Evolutionary conservation across 805 yeast species (phyloP).

Genomic region (Wickerhamiella dianesei): DNA sequence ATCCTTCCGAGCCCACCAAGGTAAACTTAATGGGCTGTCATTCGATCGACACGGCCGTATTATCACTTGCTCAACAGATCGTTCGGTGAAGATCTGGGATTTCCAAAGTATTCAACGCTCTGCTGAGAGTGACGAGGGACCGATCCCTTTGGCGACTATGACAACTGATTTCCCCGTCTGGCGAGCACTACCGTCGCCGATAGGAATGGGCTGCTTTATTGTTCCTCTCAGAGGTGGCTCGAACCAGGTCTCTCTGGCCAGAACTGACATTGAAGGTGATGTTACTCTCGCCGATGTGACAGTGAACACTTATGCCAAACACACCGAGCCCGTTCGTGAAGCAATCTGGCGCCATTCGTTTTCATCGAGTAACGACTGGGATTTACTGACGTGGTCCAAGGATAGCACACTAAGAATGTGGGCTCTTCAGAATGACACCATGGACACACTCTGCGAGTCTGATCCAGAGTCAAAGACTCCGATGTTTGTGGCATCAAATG

Average conservation of each 20-base stretch:
- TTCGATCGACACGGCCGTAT: conserved; percentile 55
- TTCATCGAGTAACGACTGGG: conserved; percentile 48
- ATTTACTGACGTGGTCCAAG: conserved; percentile 86
- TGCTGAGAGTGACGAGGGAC: conserved; percentile 31
- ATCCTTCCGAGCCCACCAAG: conserved; percentile 59
- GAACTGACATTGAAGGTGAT: conserved; percentile 30
- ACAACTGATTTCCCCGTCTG: conserved; percentile 74
- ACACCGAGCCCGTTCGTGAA: conserved; percentile 72
- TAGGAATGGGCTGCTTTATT: conserved; percentile 75
- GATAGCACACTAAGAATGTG: conserved; percentile 77
- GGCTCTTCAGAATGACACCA: conserved; percentile 44
- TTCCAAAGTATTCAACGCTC: conserved; percentile 3
- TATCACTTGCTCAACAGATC: conserved; percentile 77
- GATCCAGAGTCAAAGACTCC: not conserved
- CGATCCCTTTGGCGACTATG: conserved; percentile 34
- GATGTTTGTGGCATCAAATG: not conserved
- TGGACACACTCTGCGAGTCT: conserved; percentile 30
- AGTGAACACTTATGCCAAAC: conserved; percentile 58
- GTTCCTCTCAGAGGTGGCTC: conserved; percentile 86
- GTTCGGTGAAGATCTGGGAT: conserved; percentile 69
- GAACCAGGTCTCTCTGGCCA: conserved; percentile 42
- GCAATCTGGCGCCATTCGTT: conserved; percentile 76
- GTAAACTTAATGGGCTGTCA: conserved; percentile 81
- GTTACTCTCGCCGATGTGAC: conserved; percentile 27
- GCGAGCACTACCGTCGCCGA: conserved; percentile 78